Evolutionary conservation across 2,329 filamentous ascomycete species (phyloP), one percentile per base, ranked within the genome.

Genomic region (Didymella arachidicola): DNA sequence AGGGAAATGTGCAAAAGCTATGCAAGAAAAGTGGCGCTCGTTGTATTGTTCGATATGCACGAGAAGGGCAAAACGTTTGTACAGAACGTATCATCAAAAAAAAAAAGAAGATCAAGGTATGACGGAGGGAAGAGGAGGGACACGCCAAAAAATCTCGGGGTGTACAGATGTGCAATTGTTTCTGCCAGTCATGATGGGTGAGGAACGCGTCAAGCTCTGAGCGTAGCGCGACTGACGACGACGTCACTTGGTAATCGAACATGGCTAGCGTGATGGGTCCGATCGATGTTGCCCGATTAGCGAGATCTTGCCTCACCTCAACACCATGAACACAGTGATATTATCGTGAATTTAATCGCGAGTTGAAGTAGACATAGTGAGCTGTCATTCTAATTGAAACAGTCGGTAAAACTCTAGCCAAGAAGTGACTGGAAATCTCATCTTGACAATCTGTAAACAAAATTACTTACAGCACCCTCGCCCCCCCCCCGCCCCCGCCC

Each of bases 31-130:
- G 50, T 43, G 61, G 59, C 49, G 62, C 63, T 59, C 58, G 61
- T 54, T 53, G 53, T 58, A 45, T 59, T 53, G 64, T 49, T 65
- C 60, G 63, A 63, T 54, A 58, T 64, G 66, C 63, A 57, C 65
- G 43, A 57, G 60, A 59, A 63, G 59, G 63, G 53, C 52, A 53
- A 41, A 62, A 55, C 32, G 22, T 50, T 44, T 55, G 63, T 62
- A 70, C 61, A 62, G 67, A 67, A 59, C 63, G 70, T 57, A 69
- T 56, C 72, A 76, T 75, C 45, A 72, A 71, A 67, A 22, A 72
- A 71, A 67, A 22, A 60, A 59, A 60, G 56, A 57, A 49, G 34
- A 29, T 49, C 48, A 53, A 26, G 57, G 54, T 47, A 22, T 16
- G 25, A 26, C 53, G 48, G 49, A 59, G 34, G 45, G 53, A n/a